A percentile compares a stretch with the other conserved stretches of the same genome.
Conservation (phyloP, 148 eudicot species). For the Rhododendron vialii region DNA sequence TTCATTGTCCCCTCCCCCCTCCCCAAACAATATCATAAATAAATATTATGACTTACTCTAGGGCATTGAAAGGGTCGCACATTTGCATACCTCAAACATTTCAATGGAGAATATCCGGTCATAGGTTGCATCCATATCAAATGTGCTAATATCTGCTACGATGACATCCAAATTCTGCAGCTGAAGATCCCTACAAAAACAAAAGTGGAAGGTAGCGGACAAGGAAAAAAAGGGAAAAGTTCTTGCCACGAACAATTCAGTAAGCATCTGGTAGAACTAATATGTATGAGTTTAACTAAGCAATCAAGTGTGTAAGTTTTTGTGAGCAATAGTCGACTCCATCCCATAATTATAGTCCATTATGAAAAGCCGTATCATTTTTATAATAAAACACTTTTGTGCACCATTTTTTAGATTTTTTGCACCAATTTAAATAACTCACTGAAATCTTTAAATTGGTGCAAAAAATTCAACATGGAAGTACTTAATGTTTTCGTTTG, state of each 20-base stretch:
- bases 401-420: background rate
- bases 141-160: constrained; percentile 82
- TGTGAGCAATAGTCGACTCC: background rate
- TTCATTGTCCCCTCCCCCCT: background rate
- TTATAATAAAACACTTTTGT: background rate
- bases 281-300: background rate
- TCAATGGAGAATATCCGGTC: constrained; percentile 88
- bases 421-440: background rate
- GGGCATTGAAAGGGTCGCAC: background rate
- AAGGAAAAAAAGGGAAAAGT: background rate
- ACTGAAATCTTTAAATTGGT: background rate
- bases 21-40: background rate
- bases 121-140: constrained; percentile 77
- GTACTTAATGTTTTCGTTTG: background rate
- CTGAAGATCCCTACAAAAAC: constrained; percentile 51
- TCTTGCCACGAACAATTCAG: background rate
- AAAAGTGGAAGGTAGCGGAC: background rate
- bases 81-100: constrained; percentile 89
- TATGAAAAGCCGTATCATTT: background rate
- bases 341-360: background rate
- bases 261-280: background rate
- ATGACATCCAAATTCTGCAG: constrained; percentile 76
- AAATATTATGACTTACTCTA: constrained; percentile 4
- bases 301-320: background rate
- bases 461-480: background rate